phyloP scores from a whole-genome alignment of 306 rosid species.

The Canavalia ensiformis region DNA sequence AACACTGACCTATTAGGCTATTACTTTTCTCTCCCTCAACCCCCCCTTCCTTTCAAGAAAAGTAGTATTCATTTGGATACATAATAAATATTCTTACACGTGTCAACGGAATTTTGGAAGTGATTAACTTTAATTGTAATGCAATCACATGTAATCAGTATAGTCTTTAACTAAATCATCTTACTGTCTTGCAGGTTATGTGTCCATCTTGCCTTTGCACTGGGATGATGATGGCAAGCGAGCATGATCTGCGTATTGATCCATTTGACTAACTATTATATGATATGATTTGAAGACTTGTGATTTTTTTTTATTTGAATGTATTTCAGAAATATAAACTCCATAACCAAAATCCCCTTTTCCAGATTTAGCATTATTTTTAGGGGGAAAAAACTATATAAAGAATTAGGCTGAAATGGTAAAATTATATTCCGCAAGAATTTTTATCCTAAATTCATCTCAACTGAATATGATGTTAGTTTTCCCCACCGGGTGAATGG shows the following conservation, averaged over 20 bases:
- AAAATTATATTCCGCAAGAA: neutral
- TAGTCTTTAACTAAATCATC: neutral
- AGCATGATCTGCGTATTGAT: conserved; percentile 88
- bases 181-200: conserved; percentile 72
- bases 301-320: neutral
- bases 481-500: neutral
- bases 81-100: neutral
- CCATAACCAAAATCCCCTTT: conserved; percentile 16
- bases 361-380: conserved; percentile 18
- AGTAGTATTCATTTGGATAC: conserved; percentile 9
- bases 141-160: neutral
- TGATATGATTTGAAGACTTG: conserved; percentile 16
- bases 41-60: neutral
- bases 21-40: neutral
- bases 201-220: conserved; percentile 97
- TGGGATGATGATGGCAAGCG: conserved; percentile 97
- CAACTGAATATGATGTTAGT: neutral
- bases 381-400: neutral
- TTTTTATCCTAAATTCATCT: neutral
- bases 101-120: neutral
- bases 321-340: conserved; percentile 20
- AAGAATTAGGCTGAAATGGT: neutral
- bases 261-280: conserved; percentile 71
- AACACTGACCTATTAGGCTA: neutral
- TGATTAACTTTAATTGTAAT: conserved; percentile 25